Evolutionary conservation across 2,329 filamentous ascomycete genomes (phyloP).

Genomic region (Cryphonectria naterciae): DNA sequence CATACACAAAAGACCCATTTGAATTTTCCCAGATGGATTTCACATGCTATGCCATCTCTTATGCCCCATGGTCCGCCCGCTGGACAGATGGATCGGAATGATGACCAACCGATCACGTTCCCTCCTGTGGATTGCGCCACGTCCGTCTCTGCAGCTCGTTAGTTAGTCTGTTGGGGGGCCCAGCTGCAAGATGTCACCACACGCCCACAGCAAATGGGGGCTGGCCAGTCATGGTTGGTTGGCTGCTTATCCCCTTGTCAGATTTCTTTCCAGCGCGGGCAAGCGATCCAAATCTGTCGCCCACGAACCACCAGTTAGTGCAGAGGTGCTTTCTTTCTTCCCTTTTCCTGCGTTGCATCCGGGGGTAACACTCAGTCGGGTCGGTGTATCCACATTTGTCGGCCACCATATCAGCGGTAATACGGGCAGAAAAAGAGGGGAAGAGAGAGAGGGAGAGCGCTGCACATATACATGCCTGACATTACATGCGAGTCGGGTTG

Average conservation of each 20-base stretch:
- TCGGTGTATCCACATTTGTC: slow-evolving; percentile 1
- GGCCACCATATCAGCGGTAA: neutral
- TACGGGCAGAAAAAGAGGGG: neutral
- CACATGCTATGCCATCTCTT: neutral
- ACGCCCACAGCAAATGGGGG: neutral
- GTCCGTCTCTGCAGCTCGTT: slow-evolving; percentile 7
- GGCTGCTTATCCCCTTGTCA: slow-evolving; percentile 9
- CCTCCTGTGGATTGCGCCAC: slow-evolving; percentile 1
- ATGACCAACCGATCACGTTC: neutral
- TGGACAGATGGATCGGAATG: neutral
- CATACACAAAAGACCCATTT: no score
- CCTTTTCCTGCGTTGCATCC: neutral
- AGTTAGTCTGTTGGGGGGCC: slow-evolving; percentile 7
- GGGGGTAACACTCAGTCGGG: slow-evolving; percentile 14
- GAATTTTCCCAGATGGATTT: neutral
- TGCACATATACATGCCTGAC: neutral
- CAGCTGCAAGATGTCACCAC: slow-evolving; percentile 14
- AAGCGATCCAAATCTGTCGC: slow-evolving; percentile 3
- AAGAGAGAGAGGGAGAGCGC: no score
- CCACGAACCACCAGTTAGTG: slow-evolving; percentile 5
- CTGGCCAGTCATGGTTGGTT: slow-evolving; percentile 13
- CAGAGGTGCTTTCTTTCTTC: neutral
- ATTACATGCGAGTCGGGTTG: neutral
- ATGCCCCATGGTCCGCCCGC: no score
- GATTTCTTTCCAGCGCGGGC: neutral